Base-by-base conservation (phyloP, 1,139 yeast genomes). In the Candida sojae region DNA sequence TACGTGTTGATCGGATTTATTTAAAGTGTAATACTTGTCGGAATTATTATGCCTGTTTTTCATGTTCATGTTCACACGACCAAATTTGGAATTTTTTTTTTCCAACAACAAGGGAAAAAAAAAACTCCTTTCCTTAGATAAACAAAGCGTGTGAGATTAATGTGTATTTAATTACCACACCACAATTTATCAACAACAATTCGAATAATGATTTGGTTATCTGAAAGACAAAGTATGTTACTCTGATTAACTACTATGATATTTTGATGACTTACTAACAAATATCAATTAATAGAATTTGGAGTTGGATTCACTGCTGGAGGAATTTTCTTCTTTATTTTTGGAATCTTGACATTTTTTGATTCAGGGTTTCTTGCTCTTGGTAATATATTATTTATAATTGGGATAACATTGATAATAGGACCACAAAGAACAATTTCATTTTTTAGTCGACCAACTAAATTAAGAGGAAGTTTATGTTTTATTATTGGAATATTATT, bases 291-390 rank as follows among this genome's bases (percentile, higher is more conserved):
- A 2, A 17, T 17, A 89, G 96, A 91, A 68, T 86, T 86, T 61
- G 99, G 99, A 30, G 97, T 90, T 28, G 97, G 91, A 8, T 88
- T 92, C 75, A 89, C 97, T 11, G 92, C 96, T 26, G 88, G 88
- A 28, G 97, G 93, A 51, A 80, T 86, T 49, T 66, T 88, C 42
- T 86, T 90, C 64, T 88, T 93, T 66, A 64, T 89, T 7, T 73
- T 92, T 35, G 99, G 99, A 10, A 79, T 93, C 39, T 62, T 91
- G 62, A 82, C 97, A 28, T 84, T 93, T 55, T 93, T 93, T 62
- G 98, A 93, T 64, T 79, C 96, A 8, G 95, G 96, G 1, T 75
- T 93, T 43, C 76, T 93, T 52, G 97, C 97, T 2, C 78, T 93
- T 63, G 97, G 97, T 26, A 92, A 92, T 62, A 83, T 84, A 4